A percentile compares a stretch with the other conserved stretches of the same genome.
Evolutionary conservation across 1,139 yeast species (phyloP).

Genomic region (Sugiyamaella japonica): DNA sequence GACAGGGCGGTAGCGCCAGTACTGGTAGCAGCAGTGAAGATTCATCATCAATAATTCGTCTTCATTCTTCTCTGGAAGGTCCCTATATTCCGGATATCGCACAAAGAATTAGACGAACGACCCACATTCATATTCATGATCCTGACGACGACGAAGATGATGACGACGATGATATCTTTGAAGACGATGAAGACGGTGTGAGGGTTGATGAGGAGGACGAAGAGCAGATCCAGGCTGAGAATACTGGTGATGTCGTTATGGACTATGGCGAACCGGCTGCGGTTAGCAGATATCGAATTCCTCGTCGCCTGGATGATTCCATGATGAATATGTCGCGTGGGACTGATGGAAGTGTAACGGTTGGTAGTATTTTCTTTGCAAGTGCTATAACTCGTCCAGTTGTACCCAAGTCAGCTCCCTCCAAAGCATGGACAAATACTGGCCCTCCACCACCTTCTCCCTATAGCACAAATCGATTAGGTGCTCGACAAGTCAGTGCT

Average conservation of each 20-base stretch:
- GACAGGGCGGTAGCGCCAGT: slow-evolving; percentile 1
- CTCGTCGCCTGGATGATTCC: not conserved
- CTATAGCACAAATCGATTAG: not conserved
- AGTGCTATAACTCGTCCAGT: not conserved
- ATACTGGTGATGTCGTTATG: slow-evolving; percentile 9
- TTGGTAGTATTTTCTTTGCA: not conserved
- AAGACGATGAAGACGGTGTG: slow-evolving; percentile 18
- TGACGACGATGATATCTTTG: slow-evolving; percentile 10
- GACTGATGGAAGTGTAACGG: not conserved
- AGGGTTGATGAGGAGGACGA: slow-evolving; percentile 14
- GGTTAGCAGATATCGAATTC: not conserved
- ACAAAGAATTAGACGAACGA: slow-evolving; percentile 6
- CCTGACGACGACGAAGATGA: slow-evolving; percentile 15
- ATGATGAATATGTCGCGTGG: not conserved
- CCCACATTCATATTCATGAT: slow-evolving; percentile 11
- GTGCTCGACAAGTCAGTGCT: slow-evolving; percentile 36
- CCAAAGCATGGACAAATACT: slow-evolving; percentile 5
- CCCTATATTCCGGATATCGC: slow-evolving; percentile 27
- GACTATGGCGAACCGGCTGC: not conserved
- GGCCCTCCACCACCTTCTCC: slow-evolving; percentile 13
- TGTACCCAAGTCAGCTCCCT: not conserved
- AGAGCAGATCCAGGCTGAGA: not conserved
- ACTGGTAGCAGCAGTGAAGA: slow-evolving; percentile 2
- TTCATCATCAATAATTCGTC: slow-evolving; percentile 20
- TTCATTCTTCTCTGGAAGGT: slow-evolving; percentile 23